Base-by-base conservation (phyloP, 1,284 basidiomycete genomes). In the Cutaneotrichosporon cavernicola region DNA sequence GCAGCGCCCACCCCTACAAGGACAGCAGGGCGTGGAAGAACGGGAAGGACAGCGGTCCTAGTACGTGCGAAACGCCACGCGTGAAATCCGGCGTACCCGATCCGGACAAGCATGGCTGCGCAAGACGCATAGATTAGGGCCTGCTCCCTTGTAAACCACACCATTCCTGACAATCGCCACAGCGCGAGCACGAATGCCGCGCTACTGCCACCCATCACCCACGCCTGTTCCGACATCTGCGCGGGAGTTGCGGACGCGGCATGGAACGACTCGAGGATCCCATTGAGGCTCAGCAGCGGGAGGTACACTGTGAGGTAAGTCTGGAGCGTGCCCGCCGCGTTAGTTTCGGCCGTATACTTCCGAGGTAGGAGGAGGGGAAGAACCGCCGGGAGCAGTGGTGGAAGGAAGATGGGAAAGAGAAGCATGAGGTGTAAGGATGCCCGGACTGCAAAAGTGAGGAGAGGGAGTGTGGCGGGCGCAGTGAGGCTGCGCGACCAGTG, bases 211-310 rank as follows among this genome's bases (percentile, higher is more conserved):
- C 75, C 61, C 78, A 80, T 80, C 69, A 71, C 75, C 53, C 60
- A 66, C 1, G 72, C 73, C 63, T 80, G 78, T 5, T 14, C 60
- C 16, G 68, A 69, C 43, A 80, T 70, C 62, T 78, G 65, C 0
- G 21, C 60, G 0, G 78, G 74, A 0, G 68, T 66, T 0, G 91
- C 90, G 1, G 88, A 87, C 59, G 91, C 90, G 2, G 90, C 87
- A 69, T 94, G 84, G 80, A 95, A 95, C 0, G 92, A 90, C 77
- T 97, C 94, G 26, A 95, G 82, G 1, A 90, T 86, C 4, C 94
- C 94, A 75, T 97, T 97, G 69, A 91, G 81, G 5, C 90, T 90
- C 71, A 97, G 85, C 21, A 90, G 85, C 1, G 94, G 95, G 67
- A 97, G 88, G 72, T 93, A 95, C 82, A 86, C 88, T 30, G 89